Evolutionary conservation across 1,284 basidiomycete genomes (phyloP).

Genomic region (Wallemia hederae): DNA sequence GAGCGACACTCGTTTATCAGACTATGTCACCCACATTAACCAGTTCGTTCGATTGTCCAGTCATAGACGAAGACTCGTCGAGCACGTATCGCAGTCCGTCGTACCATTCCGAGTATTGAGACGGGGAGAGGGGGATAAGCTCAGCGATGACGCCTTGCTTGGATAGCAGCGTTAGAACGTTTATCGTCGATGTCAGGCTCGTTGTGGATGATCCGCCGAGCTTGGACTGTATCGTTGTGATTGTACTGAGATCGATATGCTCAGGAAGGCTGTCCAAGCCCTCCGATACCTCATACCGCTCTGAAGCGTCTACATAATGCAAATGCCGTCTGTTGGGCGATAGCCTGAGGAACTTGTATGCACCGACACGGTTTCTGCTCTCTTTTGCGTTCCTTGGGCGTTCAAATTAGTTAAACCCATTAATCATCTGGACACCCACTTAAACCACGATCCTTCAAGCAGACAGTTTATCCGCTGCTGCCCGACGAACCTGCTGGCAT

Average conservation of each 20-base stretch:
- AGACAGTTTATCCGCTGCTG: conserved; percentile 1
- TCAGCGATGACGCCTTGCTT: not conserved
- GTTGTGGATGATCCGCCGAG: not conserved
- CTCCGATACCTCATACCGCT: not conserved
- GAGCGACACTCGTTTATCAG: not conserved
- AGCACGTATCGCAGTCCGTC: not conserved
- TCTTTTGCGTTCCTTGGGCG: not conserved
- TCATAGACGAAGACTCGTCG: not conserved
- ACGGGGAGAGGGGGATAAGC: not conserved
- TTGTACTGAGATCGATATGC: not conserved
- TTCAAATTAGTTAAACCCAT: not conserved
- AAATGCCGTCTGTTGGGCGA: not conserved
- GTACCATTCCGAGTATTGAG: not conserved
- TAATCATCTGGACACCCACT: not conserved
- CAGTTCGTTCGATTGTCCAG: not conserved
- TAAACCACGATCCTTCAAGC: not conserved
- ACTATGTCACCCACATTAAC: not conserved
- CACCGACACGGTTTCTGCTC: not conserved
- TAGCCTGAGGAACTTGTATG: not conserved
- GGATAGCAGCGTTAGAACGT: not conserved
- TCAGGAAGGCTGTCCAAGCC: not conserved
- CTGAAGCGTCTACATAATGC: not conserved
- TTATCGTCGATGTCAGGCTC: not conserved
- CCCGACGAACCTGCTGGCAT: not conserved
- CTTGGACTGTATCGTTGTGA: not conserved